Evolutionary conservation across 371 early-diverging fungal species (phyloP).

Genomic region (Rhizopus arrhizus): DNA sequence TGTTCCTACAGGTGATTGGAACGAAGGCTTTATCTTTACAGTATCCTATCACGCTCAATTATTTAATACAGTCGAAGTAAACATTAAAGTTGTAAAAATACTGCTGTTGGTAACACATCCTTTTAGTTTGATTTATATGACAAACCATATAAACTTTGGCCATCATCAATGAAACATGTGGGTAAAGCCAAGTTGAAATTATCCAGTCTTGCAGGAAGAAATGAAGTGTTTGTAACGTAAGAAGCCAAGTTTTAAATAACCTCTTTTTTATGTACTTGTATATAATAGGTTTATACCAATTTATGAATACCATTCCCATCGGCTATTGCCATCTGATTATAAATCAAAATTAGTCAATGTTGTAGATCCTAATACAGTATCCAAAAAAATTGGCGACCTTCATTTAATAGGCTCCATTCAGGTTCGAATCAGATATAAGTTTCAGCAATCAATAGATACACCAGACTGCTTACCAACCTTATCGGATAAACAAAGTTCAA

Average conservation of each 20-base stretch:
- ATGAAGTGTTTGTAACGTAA: conserved; percentile 31
- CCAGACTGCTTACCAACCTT: background rate
- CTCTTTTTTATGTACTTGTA: background rate
- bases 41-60: conserved; percentile 78
- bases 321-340: conserved; percentile 21
- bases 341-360: conserved; percentile 6
- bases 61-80: conserved; percentile 68
- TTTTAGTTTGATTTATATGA: conserved; percentile 49
- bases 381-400: conserved; percentile 14
- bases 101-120: background rate
- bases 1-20: conserved; percentile 67
- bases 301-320: conserved; percentile 29
- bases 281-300: conserved; percentile 31
- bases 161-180: conserved; percentile 40
- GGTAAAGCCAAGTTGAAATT: conserved; percentile 39
- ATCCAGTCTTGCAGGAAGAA: conserved; percentile 16
- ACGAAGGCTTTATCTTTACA: conserved; percentile 72
- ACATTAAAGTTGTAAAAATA: background rate
- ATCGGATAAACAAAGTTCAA: background rate
- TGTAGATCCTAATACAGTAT: conserved; percentile 8
- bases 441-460: conserved; percentile 25
- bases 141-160: conserved; percentile 41
- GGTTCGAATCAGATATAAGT: conserved; percentile 41
- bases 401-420: conserved; percentile 41
- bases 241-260: background rate